Conservation (phyloP, 495 filamentous ascomycete species). For the Tuber indicum region DNA sequence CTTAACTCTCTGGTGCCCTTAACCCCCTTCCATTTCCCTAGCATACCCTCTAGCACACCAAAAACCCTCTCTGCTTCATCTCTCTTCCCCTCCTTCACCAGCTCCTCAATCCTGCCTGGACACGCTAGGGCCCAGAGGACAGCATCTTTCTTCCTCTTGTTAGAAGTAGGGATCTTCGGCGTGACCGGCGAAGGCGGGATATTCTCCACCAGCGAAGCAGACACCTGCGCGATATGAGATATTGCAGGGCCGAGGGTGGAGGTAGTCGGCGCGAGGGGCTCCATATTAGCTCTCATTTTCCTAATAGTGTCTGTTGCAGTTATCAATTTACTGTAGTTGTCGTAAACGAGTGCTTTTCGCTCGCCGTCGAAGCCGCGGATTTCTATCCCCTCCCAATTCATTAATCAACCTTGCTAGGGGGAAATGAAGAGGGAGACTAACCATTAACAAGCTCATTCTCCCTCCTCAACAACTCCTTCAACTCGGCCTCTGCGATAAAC, state of each 20-base stretch:
- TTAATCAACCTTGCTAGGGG: not conserved
- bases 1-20: slow-evolving; percentile 57
- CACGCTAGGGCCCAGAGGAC: slow-evolving; percentile 66
- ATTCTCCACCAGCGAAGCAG: slow-evolving; percentile 55
- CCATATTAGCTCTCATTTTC: slow-evolving; percentile 71
- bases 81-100: slow-evolving; percentile 50
- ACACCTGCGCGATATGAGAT: slow-evolving; percentile 71
- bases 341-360: slow-evolving; percentile 92
- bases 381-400: slow-evolving; percentile 49
- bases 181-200: slow-evolving; percentile 47
- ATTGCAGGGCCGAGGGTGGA: slow-evolving; percentile 70
- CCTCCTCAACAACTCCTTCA: slow-evolving; percentile 58
- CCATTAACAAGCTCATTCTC: slow-evolving; percentile 58
- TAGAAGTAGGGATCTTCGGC: slow-evolving; percentile 43
- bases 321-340: slow-evolving; percentile 96
- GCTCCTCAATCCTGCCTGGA: slow-evolving; percentile 49
- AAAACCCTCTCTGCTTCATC: slow-evolving; percentile 58
- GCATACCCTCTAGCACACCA: slow-evolving; percentile 47
- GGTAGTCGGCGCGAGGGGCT: slow-evolving; percentile 62
- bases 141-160: slow-evolving; percentile 56
- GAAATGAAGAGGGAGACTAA: slow-evolving; percentile 21
- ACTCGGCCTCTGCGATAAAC: slow-evolving; percentile 57
- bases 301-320: slow-evolving; percentile 90
- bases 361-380: slow-evolving; percentile 88
- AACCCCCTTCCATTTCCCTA: slow-evolving; percentile 54